phyloP scores from a whole-genome alignment of 108 stramenopile species.

The Cyclotella baltica region DNA sequence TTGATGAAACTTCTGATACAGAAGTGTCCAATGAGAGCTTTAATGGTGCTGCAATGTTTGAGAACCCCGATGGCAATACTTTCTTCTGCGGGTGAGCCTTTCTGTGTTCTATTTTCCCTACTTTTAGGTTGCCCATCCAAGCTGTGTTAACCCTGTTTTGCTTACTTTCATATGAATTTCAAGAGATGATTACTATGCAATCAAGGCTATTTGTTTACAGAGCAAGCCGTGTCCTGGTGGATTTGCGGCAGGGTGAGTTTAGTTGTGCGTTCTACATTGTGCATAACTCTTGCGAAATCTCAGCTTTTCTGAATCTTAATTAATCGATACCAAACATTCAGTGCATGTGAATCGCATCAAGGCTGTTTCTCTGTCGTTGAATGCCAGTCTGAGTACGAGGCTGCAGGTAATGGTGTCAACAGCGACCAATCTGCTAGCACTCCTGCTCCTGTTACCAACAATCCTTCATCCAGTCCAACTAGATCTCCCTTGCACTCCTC shows the following conservation, averaged over 20 bases:
- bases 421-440: too few species aligned
- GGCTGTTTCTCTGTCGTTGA: slow-evolving; percentile 33
- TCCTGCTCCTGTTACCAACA: background rate
- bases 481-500: background rate
- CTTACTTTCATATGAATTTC: too few species aligned
- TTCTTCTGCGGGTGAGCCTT: slow-evolving; percentile 40
- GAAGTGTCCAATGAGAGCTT: background rate
- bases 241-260: slow-evolving; percentile 15
- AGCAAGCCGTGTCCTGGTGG: slow-evolving; percentile 46
- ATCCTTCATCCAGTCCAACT: slow-evolving; percentile 13
- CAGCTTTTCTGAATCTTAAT: too few species aligned
- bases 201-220: slow-evolving; percentile 14
- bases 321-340: background rate
- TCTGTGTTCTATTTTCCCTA: background rate
- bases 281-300: too few species aligned
- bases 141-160: too few species aligned
- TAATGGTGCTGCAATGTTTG: slow-evolving; percentile 8
- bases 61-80: slow-evolving; percentile 39
- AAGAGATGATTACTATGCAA: slow-evolving; percentile 20
- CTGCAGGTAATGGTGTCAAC: slow-evolving; percentile 3
- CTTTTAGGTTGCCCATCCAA: background rate
- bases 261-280: background rate
- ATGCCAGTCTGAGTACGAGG: slow-evolving; percentile 28
- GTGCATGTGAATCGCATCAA: slow-evolving; percentile 22
- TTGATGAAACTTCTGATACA: background rate